Base-by-base conservation (phyloP, 2,329 filamentous ascomycete genomes). In the Cladosporium sp. region DNA sequence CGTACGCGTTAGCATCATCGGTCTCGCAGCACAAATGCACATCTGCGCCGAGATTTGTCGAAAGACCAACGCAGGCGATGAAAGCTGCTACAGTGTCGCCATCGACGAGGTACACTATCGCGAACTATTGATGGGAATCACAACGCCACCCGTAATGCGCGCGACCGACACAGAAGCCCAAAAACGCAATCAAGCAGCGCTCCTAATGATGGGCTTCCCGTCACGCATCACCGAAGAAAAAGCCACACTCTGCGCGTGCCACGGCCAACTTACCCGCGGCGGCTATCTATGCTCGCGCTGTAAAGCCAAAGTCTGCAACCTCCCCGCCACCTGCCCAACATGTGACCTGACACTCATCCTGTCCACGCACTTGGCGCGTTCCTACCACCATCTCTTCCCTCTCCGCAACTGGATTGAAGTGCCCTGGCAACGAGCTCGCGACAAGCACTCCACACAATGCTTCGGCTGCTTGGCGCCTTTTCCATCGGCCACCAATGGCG, bases 131-230 rank as follows among this genome's bases (percentile, higher is more conserved):
- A 89, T 98, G 76, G 89, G 88, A 21, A 88, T 91, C 57, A 98
- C 95, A 0, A 97, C 92, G 2, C 95, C 95, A 0, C 95, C 94
- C 0, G 89, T 93, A 21, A 91, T 93, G 14, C 87, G 91, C n/a
- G 67, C 71, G 1, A 75, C 73, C 18, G 74, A 75, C 62, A 70
- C 72, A 11, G 76, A 72, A 67, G 70, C 67, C 40, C 74, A 70
- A 63, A 77, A 67, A 62, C 71, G 69, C 70, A 79, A 85, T 72
- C 77, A 82, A 73, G 79, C 76, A 65, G 83, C 85, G 2, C 82
- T 99, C 49, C 86, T 99, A 29, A 96, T 96, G 91, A 99, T 99
- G 94, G 95, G 95, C 5, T 99, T 99, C 74, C 95, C 95, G 0
- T 96, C 92, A 6, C 87, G 93, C 44, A 91, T 90, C 2, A 87